A percentile compares a stretch with the other conserved stretches of the same genome.
These are phyloP conservation scores for Pyricularia sp. DNA, from an alignment of 2,329 filamentous ascomycete genomes.

Conservation along the genomic window DNA sequence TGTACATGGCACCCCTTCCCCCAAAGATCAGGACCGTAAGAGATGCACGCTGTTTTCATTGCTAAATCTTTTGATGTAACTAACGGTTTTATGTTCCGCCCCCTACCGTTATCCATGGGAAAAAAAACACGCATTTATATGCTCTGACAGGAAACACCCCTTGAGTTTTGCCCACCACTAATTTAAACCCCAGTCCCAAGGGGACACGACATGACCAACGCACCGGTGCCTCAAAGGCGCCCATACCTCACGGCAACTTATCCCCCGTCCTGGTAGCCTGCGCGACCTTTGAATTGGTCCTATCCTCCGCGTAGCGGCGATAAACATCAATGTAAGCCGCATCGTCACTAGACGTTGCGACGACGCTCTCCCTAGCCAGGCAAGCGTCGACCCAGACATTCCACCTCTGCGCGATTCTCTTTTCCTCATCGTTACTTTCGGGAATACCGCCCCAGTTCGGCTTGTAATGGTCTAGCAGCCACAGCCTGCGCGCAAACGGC, in stretches of 20 bases:
- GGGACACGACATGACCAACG: not conserved
- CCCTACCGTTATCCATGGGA: not conserved
- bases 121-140: too few relatives aligned
- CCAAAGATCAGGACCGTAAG: too few relatives aligned
- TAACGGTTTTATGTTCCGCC: not conserved
- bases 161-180: not conserved
- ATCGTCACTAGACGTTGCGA: conserved; percentile 57
- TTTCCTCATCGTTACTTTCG: conserved; percentile 10
- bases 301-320: conserved; percentile 56
- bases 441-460: conserved; percentile 39
- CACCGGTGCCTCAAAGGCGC: not conserved
- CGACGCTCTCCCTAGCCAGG: conserved; percentile 49
- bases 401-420: conserved; percentile 54
- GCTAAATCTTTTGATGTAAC: not conserved
- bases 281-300: conserved; percentile 50
- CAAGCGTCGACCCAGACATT: conserved; percentile 53
- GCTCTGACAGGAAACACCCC: not conserved
- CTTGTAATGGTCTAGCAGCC: conserved; percentile 70
- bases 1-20: too few relatives aligned
- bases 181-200: not conserved
- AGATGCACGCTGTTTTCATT: not conserved
- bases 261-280: conserved; percentile 54
- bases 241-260: conserved; percentile 43
- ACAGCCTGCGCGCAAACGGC: conserved; percentile 64
- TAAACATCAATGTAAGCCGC: conserved; percentile 62